Percentiles rank a stretch among this genome's conserved stretches.
Evolutionary conservation across 306 rosid species (phyloP).

Genomic region (Bauhinia variegata): DNA sequence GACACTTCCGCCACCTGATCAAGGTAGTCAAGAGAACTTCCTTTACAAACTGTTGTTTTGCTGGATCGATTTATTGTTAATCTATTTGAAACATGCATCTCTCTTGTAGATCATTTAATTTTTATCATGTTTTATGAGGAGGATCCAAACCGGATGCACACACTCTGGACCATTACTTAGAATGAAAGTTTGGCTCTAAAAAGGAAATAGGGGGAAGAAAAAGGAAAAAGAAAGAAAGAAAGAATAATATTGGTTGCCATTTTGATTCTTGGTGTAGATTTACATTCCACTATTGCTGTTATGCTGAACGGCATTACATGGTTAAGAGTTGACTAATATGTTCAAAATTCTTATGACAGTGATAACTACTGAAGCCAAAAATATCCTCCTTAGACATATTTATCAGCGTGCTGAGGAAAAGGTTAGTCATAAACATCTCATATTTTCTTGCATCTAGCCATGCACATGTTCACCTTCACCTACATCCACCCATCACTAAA

Average conservation of each 20-base stretch:
- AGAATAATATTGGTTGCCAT: slow-evolving; percentile 5
- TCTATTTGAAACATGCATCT: slow-evolving; percentile 29
- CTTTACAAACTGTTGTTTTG: slow-evolving; percentile 5
- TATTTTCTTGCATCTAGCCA: slow-evolving; percentile 1
- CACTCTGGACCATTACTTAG: slow-evolving; percentile 3
- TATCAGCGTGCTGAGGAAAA: slow-evolving; percentile 65
- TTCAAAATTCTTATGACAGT: slow-evolving; percentile 55
- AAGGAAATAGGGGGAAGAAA: neutral
- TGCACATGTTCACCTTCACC: neutral
- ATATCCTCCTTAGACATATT: slow-evolving; percentile 80
- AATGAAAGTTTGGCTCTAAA: neutral
- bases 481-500: neutral
- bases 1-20: slow-evolving; percentile 88
- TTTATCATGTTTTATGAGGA: slow-evolving; percentile 28
- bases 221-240: neutral
- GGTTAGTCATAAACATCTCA: slow-evolving; percentile 35
- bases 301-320: slow-evolving; percentile 1
- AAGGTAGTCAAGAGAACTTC: slow-evolving; percentile 54
- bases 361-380: slow-evolving; percentile 74
- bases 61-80: slow-evolving; percentile 27
- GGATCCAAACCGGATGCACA: slow-evolving; percentile 14
- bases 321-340: slow-evolving; percentile 33
- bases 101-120: slow-evolving; percentile 16
- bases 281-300: slow-evolving; percentile 25
- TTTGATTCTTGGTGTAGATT: slow-evolving; percentile 16